These are phyloP conservation scores for Rehmannia glutinosa DNA, from an alignment of 257 asterid species.

Conservation along the genomic window DNA sequence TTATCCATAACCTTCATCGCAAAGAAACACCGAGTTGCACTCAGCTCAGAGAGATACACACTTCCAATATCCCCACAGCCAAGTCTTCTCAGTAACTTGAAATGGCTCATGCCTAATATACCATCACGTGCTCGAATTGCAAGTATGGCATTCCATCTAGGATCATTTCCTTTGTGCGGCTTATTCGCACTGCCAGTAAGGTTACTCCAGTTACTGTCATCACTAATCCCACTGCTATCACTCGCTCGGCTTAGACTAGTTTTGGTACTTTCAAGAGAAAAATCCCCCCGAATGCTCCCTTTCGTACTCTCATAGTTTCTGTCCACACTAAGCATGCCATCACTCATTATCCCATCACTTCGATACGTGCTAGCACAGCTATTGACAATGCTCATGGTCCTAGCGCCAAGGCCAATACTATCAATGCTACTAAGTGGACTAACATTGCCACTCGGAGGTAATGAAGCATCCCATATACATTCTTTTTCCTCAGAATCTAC, in stretches of 20 bases:
- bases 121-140: constrained; percentile 56
- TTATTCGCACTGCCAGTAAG: constrained; percentile 51
- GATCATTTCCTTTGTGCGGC: constrained; percentile 72
- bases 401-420: constrained; percentile 37
- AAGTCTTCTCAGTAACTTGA: constrained; percentile 58
- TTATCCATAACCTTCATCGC: constrained; percentile 89
- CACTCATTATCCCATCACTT: constrained; percentile 46
- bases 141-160: constrained; percentile 74
- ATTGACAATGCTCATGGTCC: constrained; percentile 44
- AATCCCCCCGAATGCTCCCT: constrained; percentile 43
- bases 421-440: constrained; percentile 57
- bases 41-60: constrained; percentile 68
- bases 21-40: constrained; percentile 52
- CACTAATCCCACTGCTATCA: constrained; percentile 61
- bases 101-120: constrained; percentile 57
- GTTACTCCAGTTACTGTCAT: constrained; percentile 66
- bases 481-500: constrained; percentile 48
- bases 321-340: constrained; percentile 46
- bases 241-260: constrained; percentile 54
- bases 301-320: constrained; percentile 41
- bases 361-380: constrained; percentile 47
- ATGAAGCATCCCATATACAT: constrained; percentile 55
- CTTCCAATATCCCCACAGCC: constrained; percentile 91
- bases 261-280: constrained; percentile 54
- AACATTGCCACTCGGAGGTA: constrained; percentile 55